phyloP scores from a whole-genome alignment of 2,329 filamentous ascomycete genomes.

The Fusarium sp. region DNA sequence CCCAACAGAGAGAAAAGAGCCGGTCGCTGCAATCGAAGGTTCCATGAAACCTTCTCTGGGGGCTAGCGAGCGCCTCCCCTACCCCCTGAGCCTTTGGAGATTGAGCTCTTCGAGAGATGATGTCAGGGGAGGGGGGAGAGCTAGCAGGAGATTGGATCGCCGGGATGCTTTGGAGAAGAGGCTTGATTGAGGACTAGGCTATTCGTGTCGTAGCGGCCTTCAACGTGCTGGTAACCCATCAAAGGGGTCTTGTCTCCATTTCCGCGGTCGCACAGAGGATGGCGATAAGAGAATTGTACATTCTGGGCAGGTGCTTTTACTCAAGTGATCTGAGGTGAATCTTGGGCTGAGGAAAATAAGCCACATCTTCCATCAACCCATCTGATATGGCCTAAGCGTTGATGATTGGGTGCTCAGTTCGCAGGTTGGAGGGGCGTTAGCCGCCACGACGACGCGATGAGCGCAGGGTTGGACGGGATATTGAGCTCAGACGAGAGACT shows the following conservation, averaged over 20 bases:
- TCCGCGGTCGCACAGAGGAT: background rate
- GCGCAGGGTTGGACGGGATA: slow-evolving; percentile 25
- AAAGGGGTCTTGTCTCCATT: background rate
- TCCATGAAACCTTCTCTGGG: slow-evolving; percentile 44
- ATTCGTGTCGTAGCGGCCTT: background rate
- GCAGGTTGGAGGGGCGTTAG: slow-evolving; percentile 6
- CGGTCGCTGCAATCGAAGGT: slow-evolving; percentile 37
- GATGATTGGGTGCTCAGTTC: slow-evolving; percentile 11
- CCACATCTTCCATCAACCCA: slow-evolving; percentile 7
- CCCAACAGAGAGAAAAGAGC: background rate
- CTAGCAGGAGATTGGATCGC: slow-evolving; percentile 20
- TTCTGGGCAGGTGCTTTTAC: slow-evolving; percentile 8
- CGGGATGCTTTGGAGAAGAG: background rate
- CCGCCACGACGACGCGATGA: slow-evolving; percentile 18
- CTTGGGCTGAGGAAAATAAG: background rate
- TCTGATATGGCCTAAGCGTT: slow-evolving; percentile 2
- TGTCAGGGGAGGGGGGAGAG: slow-evolving; percentile 36
- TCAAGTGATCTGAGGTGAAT: slow-evolving; percentile 11
- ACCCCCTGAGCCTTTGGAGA: slow-evolving; percentile 34
- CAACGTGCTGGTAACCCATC: slow-evolving; percentile 3
- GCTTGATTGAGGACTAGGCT: background rate
- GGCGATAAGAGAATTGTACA: background rate
- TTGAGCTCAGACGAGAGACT: slow-evolving; percentile 19
- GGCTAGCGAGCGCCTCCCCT: slow-evolving; percentile 21
- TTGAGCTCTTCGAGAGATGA: slow-evolving; percentile 33